A percentile compares a stretch with the other conserved stretches of the same genome.
These are phyloP conservation scores for Flammula alnicola DNA, from an alignment of 1,284 basidiomycete genomes.

Conservation along the genomic window DNA sequence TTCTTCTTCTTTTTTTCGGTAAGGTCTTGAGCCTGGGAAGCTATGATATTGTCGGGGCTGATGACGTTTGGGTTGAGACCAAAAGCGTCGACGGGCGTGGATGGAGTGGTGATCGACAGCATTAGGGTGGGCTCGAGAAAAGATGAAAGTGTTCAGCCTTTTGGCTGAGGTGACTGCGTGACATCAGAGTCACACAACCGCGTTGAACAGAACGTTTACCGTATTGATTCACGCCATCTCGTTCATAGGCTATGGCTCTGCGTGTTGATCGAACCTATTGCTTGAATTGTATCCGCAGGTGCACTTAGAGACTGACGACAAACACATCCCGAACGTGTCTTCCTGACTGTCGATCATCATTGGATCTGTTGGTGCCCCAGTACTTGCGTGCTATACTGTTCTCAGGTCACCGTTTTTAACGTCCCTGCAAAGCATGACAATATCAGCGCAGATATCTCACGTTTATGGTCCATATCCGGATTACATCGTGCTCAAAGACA, in stretches of 20 bases:
- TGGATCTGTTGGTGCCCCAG: too few species aligned
- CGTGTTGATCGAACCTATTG: neutral
- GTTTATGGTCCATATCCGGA: conserved; percentile 32
- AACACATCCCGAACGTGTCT: too few species aligned
- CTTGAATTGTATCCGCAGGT: neutral
- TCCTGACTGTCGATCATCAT: too few species aligned
- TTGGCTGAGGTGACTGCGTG: neutral
- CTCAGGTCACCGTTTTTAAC: too few species aligned
- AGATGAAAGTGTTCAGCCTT: conserved; percentile 29
- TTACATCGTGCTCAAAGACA: conserved; percentile 22
- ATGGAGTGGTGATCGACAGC: conserved; percentile 31
- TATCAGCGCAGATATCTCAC: conserved; percentile 8
- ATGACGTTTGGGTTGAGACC: conserved; percentile 27
- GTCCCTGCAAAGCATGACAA: neutral
- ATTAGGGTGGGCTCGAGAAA: conserved; percentile 48
- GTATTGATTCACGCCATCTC: conserved; percentile 14
- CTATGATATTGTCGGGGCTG: conserved; percentile 21
- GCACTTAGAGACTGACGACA: too few species aligned
- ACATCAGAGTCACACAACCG: too few species aligned
- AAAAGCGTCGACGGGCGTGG: conserved; percentile 26
- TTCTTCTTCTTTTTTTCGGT: conserved; percentile 37
- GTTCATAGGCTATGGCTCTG: neutral
- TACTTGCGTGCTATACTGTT: too few species aligned
- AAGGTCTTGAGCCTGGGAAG: conserved; percentile 14
- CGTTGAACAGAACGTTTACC: neutral